Evolutionary conservation across 2,329 filamentous ascomycete genomes (phyloP).

Genomic region (Claviceps sp.): DNA sequence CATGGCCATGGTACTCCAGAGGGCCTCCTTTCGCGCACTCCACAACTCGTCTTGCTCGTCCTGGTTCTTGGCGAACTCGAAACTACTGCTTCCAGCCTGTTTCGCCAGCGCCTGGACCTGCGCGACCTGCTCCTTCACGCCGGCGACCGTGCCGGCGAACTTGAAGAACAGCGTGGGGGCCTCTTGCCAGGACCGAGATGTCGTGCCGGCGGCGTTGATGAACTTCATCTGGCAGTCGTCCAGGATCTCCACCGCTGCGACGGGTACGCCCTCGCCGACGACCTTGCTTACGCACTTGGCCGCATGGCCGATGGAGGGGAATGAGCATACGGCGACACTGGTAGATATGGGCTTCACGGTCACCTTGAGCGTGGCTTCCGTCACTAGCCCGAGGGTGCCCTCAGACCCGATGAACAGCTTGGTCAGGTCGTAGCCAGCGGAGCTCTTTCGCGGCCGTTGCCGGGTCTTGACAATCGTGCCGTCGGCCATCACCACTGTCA

Average conservation of each 20-base stretch:
- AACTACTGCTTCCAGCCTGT: slow-evolving; percentile 47
- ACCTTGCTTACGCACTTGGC: slow-evolving; percentile 70
- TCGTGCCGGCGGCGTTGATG: slow-evolving; percentile 53
- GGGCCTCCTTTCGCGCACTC: slow-evolving; percentile 70
- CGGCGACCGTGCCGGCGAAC: slow-evolving; percentile 55
- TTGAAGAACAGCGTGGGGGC: slow-evolving; percentile 75
- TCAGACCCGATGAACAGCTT: slow-evolving; percentile 83
- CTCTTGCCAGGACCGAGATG: slow-evolving; percentile 54
- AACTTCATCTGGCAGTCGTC: slow-evolving; percentile 80
- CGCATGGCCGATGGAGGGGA: slow-evolving; percentile 49
- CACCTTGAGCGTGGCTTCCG: slow-evolving; percentile 79
- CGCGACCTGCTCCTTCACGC: slow-evolving; percentile 66
- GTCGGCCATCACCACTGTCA: slow-evolving; percentile 83
- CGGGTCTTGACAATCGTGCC: slow-evolving; percentile 82
- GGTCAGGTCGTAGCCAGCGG: slow-evolving; percentile 83
- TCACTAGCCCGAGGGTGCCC: slow-evolving; percentile 81
- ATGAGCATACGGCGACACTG: slow-evolving; percentile 61
- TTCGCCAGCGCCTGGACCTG: slow-evolving; percentile 53
- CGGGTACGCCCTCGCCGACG: slow-evolving; percentile 66
- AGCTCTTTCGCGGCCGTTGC: slow-evolving; percentile 78
- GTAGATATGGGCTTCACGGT: slow-evolving; percentile 68
- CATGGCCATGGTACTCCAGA: slow-evolving; percentile 67
- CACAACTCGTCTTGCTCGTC: slow-evolving; percentile 67
- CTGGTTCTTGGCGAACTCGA: slow-evolving; percentile 61
- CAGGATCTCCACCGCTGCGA: slow-evolving; percentile 85